Base-by-base conservation (phyloP, 106 monocot species). In the Dendrobium officinale region DNA sequence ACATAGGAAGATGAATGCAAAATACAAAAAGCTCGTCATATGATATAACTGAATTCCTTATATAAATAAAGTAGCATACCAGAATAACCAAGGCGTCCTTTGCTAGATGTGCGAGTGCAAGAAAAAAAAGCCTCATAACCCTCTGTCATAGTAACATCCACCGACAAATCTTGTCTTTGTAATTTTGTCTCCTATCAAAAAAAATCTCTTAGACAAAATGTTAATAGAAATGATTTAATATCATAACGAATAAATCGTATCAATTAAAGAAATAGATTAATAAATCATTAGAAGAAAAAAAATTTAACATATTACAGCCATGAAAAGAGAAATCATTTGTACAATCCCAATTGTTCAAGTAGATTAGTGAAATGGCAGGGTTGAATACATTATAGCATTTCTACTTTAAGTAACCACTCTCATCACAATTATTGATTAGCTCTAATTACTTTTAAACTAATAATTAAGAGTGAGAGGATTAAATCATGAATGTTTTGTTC, bases 71-170 rank as follows among this genome's bases (percentile, higher is more conserved):
- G 51, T 4, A 74, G 48, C 74, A 78, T 73, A 97, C 97, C 97
- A 75, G 97, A 97, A 81, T 97, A 97, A 20, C 88, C 84, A 31
- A 79, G 81, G 51, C 89, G 92, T 1, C 86, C 90, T 89, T 88
- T 92, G 20, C 67, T 70, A 64, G 87, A 78, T 59, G 79, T 86
- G 19, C 97, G 88, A 80, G 83, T 89, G 79, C 92, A 94, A 40
- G 97, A 97, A 76, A 97, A 11, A 78, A 97, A 94, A 73, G 89
- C 87, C 79, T 97, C 97, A 45, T 97, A 97, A 40, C 97, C 97
- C 37, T 92, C 89, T 7, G 94, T 90, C 89, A 92, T 94, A 26
- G 84, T 91, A 61, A 97, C 55, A 84, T 94, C 92, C 33, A 81
- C 90, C 75, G 97, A 94, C 10, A 97, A 80, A 73, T 97, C 97